Conservation (phyloP, 2,329 filamentous ascomycete genomes). For the Metarhizium sp. region DNA sequence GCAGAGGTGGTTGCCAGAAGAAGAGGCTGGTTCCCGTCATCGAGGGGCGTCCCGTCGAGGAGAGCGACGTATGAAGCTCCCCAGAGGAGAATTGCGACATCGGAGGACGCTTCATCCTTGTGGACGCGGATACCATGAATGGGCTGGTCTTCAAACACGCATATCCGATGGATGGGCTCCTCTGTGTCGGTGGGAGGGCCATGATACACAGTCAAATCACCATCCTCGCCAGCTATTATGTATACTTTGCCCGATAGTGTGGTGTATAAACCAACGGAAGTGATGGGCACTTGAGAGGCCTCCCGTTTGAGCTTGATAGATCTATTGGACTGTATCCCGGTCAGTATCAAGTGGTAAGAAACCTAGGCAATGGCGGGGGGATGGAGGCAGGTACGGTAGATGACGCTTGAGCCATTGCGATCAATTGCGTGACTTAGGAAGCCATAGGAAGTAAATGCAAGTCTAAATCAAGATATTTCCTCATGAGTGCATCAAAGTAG, state of each 20-base stretch:
- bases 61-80: constrained; percentile 52
- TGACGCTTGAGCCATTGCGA: background rate
- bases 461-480: background rate
- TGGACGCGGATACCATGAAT: constrained; percentile 62
- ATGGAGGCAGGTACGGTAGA: background rate
- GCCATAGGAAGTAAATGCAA: background rate
- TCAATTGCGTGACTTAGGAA: background rate
- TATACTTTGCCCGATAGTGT: constrained; percentile 22
- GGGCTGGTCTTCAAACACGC: constrained; percentile 56
- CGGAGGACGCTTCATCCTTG: constrained; percentile 4
- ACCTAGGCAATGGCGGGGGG: background rate
- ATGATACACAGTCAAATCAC: constrained; percentile 45
- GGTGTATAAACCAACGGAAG: constrained; percentile 46
- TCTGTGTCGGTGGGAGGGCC: constrained; percentile 17
- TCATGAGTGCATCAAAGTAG: background rate
- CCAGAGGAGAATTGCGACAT: constrained; percentile 47
- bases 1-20: constrained; percentile 26
- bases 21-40: constrained; percentile 8
- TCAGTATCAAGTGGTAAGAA: background rate
- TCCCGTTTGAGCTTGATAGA: constrained; percentile 19
- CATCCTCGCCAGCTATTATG: constrained; percentile 52
- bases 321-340: background rate
- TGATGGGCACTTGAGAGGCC: constrained; percentile 45
- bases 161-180: constrained; percentile 28
- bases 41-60: constrained; percentile 17